Evolutionary conservation across 2,329 filamentous ascomycete genomes (phyloP).

Genomic region (Amylocarpus encephaloides): DNA sequence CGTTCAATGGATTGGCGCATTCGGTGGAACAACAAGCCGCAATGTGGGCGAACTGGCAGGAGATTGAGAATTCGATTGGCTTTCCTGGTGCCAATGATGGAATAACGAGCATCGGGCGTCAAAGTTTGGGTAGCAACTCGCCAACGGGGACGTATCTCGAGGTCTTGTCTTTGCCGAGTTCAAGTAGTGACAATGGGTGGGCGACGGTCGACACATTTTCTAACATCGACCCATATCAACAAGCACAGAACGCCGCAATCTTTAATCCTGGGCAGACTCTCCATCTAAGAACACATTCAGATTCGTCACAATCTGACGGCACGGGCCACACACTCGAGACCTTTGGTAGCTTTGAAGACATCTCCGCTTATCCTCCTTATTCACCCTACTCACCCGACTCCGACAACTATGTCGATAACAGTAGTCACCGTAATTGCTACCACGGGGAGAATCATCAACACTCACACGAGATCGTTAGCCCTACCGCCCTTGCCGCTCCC

Average conservation of each 20-base stretch:
- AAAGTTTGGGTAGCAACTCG: constrained; percentile 55
- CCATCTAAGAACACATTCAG: constrained; percentile 79
- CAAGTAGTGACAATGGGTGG: constrained; percentile 85
- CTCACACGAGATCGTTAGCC: constrained; percentile 54
- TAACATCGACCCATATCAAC: constrained; percentile 61
- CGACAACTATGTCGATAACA: constrained; percentile 62
- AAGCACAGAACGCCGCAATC: constrained; percentile 56
- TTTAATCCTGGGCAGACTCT: constrained; percentile 90
- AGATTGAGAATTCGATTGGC: constrained; percentile 66
- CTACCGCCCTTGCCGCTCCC: constrained; percentile 60
- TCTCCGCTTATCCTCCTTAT: constrained; percentile 53
- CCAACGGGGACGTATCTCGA: constrained; percentile 78
- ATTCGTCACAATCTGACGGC: constrained; percentile 72
- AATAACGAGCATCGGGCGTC: constrained; percentile 39
- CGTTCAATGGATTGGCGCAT: constrained; percentile 53
- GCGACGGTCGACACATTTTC: constrained; percentile 70
- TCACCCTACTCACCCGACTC: constrained; percentile 80
- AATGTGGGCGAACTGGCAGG: constrained; percentile 70
- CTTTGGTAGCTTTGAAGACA: constrained; percentile 77
- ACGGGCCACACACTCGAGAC: constrained; percentile 47
- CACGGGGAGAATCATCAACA: constrained; percentile 47
- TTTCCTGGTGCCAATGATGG: constrained; percentile 41
- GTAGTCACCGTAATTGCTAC: constrained; percentile 54
- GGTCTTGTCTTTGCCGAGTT: constrained; percentile 72
- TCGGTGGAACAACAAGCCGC: constrained; percentile 51